Base-by-base conservation (phyloP, 2,329 filamentous ascomycete species). In the Ascosphaera aggregata region DNA sequence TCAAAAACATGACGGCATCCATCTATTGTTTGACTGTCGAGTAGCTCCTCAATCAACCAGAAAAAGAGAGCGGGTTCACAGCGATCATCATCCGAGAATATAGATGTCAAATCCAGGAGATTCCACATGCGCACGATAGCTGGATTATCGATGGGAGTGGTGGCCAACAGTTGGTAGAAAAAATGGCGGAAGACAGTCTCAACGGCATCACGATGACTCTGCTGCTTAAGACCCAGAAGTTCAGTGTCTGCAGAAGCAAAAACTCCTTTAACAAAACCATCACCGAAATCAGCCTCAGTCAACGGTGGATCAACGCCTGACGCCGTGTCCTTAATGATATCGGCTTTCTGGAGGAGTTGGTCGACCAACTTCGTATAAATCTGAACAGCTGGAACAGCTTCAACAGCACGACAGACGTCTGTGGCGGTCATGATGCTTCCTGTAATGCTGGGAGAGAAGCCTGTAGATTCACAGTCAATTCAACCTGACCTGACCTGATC, bases 1-100 rank as follows among this genome's bases (percentile, higher is more conserved):
- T 92, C 84, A 53, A 98, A 95, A 11, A 95, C 78, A 43, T 72
- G 80, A 43, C 84, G 76, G 53, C 89, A 98, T 22, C 81, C 85
- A 18, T 82, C 71, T 34, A 94, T 92, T 0, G 85, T 93, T 55
- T 98, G 86, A 51, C 84, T 93, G 55, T 98, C 91, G 18, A 98
- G 67, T 1, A 98, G 69, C 57, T 95, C 89, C 54, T 99, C 89
- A 16, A 94, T 74, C 13, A 98, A 71, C 69, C 80, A 85, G 50
- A 93, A 84, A 5, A 89, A 67, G 7, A 98, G 64, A 15, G 78
- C 79, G 0, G 81, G 73, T 45, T 93, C 84, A 47, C 71, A 75
- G 48, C 69, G 56, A 49, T n/a, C n/a, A n/a, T n/a, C n/a, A n/a
- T n/a, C n/a, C n/a, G n/a, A n/a, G n/a, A n/a, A n/a, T 27, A 27